Percentiles rank a stretch among this genome's conserved stretches.
These are phyloP conservation scores for Aspergillus heteromorphus DNA, from an alignment of 495 filamentous ascomycete genomes.

Conservation along the genomic window DNA sequence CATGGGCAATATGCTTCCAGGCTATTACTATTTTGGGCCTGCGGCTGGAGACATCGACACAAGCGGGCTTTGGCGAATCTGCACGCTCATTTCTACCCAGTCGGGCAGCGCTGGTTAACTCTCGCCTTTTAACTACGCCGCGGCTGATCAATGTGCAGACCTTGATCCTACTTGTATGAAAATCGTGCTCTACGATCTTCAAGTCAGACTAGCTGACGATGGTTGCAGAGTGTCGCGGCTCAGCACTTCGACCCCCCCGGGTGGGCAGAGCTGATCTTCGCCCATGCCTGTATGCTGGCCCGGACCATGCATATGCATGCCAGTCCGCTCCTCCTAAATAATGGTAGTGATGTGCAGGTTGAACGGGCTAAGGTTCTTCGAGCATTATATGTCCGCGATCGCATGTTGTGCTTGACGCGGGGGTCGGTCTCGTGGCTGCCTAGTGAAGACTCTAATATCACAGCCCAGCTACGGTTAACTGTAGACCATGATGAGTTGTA, in stretches of 20 bases:
- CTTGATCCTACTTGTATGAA: not conserved
- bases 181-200: not conserved
- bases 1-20: conserved; percentile 1
- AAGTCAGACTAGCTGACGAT: not conserved
- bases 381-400: not conserved
- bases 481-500: not conserved
- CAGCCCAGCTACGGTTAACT: not conserved
- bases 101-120: not conserved
- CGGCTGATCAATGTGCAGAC: conserved; percentile 2
- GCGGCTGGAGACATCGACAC: not conserved
- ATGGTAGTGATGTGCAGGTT: not conserved
- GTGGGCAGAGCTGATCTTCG: conserved; percentile 4
- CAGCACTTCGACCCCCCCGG: conserved; percentile 1
- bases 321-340: not conserved
- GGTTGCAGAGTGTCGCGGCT: not conserved
- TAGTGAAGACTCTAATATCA: not conserved
- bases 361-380: conserved; percentile 5
- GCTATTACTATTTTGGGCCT: not conserved
- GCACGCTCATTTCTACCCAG: not conserved
- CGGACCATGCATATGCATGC: not conserved
- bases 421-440: conserved; percentile 2
- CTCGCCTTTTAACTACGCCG: not conserved
- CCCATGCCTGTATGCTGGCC: conserved; percentile 3
- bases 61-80: not conserved
- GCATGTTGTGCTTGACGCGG: not conserved